Base-by-base conservation (phyloP, 129 eudicot genomes). In the Arctium lappa region DNA sequence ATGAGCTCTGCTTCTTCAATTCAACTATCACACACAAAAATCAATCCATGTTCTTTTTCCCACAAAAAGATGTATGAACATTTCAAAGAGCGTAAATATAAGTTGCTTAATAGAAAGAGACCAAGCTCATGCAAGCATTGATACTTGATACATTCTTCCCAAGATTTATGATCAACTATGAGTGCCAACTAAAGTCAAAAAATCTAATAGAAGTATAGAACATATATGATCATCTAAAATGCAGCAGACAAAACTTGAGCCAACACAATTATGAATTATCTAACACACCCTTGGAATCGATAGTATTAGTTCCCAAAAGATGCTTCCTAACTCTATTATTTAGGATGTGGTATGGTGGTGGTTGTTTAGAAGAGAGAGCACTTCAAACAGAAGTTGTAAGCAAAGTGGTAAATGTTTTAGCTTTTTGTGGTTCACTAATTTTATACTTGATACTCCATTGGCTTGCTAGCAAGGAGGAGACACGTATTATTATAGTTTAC, bases 1-100 rank as follows among this genome's bases (percentile, higher is more conserved):
- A 95, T 42, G 97, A 81, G 88, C 91, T 93, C 90, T 91, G 98
- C 94, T 93, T 93, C 91, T 86, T 90, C 95, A 95, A 38, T 62
- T 95, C 98, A 90, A 93, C 99, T 95, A 69, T 80, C 63, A 83
- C 69, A 82, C 29, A 88, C 44, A 80, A 50, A 81, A 73, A 71
- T 73, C 36, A 18, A 8, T 73, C 27, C 12, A 16, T 73, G 7
- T 16, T 15, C n/a, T 6, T 73, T 6, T 7, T 73, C 42, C 32
- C 27, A 40, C n/a, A 7, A 36, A 70, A n/a, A 40, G 8, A 16
- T 5, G 31, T 34, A 72, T 1, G 13, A 37, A n/a, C 9, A 36
- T 72, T 33, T 22, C 32, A 37, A 72, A 36, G 13, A 34, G 42
- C 48, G 6, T 37, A 16, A 12, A 72, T 15, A 7, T 16, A 34